Evolutionary conservation across 2,329 filamentous ascomycete species (phyloP).

Genomic region (Fusarium setosum): DNA sequence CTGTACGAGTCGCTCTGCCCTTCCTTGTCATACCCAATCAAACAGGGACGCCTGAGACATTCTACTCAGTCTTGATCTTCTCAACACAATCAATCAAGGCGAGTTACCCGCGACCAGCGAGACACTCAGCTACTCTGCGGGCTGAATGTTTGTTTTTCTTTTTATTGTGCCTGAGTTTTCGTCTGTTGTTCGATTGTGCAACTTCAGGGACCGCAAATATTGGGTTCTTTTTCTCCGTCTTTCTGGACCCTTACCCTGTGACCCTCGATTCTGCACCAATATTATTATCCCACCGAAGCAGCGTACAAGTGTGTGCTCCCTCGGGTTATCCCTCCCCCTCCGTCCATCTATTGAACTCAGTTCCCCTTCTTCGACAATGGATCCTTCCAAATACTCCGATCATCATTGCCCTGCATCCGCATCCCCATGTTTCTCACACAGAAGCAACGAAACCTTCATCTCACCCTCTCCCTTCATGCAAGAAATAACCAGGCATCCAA

Average conservation of each 20-base stretch:
- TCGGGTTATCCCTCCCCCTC: conserved; percentile 3
- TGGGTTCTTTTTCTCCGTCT: background rate
- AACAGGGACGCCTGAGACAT: conserved; percentile 7
- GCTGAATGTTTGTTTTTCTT: background rate
- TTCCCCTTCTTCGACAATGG: conserved; percentile 15
- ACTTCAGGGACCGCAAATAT: no score
- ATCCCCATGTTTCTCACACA: conserved; percentile 22
- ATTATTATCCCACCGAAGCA: no score
- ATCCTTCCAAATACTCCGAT: no score
- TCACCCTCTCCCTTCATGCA: conserved; percentile 29
- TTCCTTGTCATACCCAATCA: conserved; percentile 7
- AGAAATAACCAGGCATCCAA: conserved; percentile 17
- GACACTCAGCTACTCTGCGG: background rate
- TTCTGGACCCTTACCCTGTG: conserved; percentile 3
- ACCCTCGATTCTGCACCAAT: no score
- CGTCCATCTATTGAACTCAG: conserved; percentile 5
- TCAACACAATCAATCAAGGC: conserved; percentile 8
- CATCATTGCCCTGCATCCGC: conserved; percentile 13
- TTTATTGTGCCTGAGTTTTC: background rate
- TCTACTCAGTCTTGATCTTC: conserved; percentile 14
- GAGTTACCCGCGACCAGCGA: conserved; percentile 9
- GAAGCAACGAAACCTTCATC: conserved; percentile 36
- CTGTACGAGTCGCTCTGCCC: conserved; percentile 9
- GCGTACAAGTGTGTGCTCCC: background rate
- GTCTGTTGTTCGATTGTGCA: background rate